phyloP scores from a whole-genome alignment of 345 rosid species.

The Punica granatum region DNA sequence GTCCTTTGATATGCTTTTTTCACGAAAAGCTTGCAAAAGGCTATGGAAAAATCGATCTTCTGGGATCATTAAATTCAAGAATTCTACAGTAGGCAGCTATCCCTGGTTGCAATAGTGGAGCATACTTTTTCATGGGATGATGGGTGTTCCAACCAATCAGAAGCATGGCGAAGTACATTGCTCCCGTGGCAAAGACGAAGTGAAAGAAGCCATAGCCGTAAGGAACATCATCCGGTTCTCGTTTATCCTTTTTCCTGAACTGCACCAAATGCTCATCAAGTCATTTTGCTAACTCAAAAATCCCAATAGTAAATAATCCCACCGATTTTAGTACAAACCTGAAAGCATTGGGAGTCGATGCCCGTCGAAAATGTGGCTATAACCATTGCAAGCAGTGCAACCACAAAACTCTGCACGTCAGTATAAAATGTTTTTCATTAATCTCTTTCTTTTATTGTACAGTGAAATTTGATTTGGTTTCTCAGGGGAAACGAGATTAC shows the following conservation, averaged over 20 bases:
- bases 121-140: conserved; percentile 70
- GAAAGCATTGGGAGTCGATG: conserved; percentile 87
- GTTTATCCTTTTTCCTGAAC: conserved; percentile 43
- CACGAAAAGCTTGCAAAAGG: no score
- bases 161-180: conserved; percentile 95
- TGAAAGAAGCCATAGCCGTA: conserved; percentile 98
- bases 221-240: conserved; percentile 58
- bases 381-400: conserved; percentile 81
- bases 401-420: conserved; percentile 61
- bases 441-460: background rate
- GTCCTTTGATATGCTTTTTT: background rate
- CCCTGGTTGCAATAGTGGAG: background rate
- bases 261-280: conserved; percentile 17
- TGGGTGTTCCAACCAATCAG: conserved; percentile 93
- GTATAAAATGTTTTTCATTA: background rate
- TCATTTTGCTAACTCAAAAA: background rate
- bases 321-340: conserved; percentile 34
- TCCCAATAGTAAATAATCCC: background rate
- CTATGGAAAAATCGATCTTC: no score
- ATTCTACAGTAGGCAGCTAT: no score
- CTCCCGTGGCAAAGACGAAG: conserved; percentile 93
- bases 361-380: conserved; percentile 95
- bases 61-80: no score
- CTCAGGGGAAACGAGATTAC: conserved; percentile 27
- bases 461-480: background rate